Base-by-base conservation (phyloP, 2,329 filamentous ascomycete genomes). In the Lecanicillium sp. region DNA sequence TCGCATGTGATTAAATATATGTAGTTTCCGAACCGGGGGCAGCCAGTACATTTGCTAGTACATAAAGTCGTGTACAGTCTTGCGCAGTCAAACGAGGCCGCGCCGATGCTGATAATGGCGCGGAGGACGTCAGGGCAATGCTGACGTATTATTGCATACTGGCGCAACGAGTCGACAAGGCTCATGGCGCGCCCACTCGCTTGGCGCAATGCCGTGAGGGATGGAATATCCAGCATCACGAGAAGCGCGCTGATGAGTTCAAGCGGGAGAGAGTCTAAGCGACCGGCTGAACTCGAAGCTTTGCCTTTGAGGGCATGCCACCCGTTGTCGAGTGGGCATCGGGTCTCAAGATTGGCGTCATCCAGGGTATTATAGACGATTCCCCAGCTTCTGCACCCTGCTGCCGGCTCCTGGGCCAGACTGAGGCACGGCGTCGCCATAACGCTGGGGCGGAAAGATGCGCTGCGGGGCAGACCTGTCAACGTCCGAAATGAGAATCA, bases 1-100 rank as follows among this genome's bases (percentile, higher is more conserved):
- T 46, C 46, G 45, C 59, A 62, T 33, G 51, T 56, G 30, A 66
- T 48, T 15, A 65, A 53, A 44, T 65, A 65, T 34, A 66, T 47
- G 40, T 62, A 58, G 29, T 49, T 52, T 25, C 57, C 62, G 41
- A 65, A 63, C 13, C 51, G 45, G n/a, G 50, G 50, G 48, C 64
- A 66, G 8, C 27, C 43, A 31, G 49, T 49, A 46, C 64, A 68
- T 32, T 52, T 37, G 7, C 39, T 40, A 8, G 48, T 55, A 33
- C 39, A 54, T 15, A 68, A 49, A 11, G 49, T 57, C 13, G 51
- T 18, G 49, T 56, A 61, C 13, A 68, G 52, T 3, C 49, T 43
- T 25, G 49, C 36, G 36, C 51, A 60, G 33, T 49, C 45, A 44
- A 58, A 58, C 28, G 39, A 38, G 9, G 42, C 47, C 33, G 59